phyloP scores from a whole-genome alignment of 1,284 basidiomycete genomes.

The Amylostereum areolatum region DNA sequence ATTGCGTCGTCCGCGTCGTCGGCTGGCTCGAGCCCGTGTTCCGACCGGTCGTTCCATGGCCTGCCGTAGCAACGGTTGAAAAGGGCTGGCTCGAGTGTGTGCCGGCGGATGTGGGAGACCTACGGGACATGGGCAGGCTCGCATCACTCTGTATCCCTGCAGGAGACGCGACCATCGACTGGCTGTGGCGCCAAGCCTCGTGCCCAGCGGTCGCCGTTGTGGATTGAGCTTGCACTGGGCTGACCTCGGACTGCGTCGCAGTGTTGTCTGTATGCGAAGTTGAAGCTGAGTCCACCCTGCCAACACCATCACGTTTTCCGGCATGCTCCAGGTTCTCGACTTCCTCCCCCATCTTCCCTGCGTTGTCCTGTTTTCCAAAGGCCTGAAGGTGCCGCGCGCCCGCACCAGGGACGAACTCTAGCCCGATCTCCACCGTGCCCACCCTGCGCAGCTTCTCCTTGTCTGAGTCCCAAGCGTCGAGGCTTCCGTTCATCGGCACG shows the following conservation, averaged over 20 bases:
- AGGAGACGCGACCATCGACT: not conserved
- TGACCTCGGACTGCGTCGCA: not conserved
- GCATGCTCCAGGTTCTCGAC: not conserved
- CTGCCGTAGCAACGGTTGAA: not conserved
- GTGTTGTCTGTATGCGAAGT: not conserved
- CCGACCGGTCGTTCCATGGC: too few relatives aligned
- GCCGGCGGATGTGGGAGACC: not conserved
- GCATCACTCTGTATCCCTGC: not conserved
- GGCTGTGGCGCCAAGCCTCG: not conserved
- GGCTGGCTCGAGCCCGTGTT: not conserved
- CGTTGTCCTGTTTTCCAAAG: not conserved
- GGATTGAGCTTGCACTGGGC: not conserved
- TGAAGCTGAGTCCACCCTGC: not conserved
- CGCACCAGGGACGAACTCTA: slow-evolving; percentile 24
- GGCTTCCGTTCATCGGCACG: slow-evolving; percentile 49
- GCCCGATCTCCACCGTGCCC: slow-evolving; percentile 21
- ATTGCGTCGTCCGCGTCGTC: not conserved
- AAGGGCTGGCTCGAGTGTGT: not conserved
- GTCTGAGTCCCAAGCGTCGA: slow-evolving; percentile 39
- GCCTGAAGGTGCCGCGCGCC: slow-evolving; percentile 18
- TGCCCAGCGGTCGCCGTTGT: not conserved
- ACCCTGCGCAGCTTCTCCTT: slow-evolving; percentile 34
- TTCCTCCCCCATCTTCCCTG: not conserved
- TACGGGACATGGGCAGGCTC: too few relatives aligned
- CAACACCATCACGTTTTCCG: slow-evolving; percentile 17